Evolutionary conservation across 2,329 filamentous ascomycete genomes (phyloP), one percentile per base, ranked within the genome.

Genomic region (Ambrosiella xylebori): DNA sequence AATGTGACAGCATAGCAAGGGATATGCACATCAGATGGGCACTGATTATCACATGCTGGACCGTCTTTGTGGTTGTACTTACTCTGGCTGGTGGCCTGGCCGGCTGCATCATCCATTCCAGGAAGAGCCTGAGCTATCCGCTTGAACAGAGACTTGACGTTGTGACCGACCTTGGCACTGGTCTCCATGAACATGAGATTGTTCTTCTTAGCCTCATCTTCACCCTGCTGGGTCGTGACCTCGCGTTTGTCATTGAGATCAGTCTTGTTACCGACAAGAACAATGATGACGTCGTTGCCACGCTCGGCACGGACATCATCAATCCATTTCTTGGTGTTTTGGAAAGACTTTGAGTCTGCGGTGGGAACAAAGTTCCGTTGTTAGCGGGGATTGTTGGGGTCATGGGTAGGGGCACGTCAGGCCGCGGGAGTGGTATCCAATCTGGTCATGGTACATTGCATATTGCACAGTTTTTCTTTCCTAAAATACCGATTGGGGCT

Each of bases 161-260:
- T 98, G 72, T 97, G 89, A 45, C 94, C 90, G 11, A 95, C 78
- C 78, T 98, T 98, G 57, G 93, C 93, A 70, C 89, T 96, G 57
- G 93, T 98, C 77, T 98, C 93, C 65, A 98, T 93, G 68, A 98
- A 98, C 87, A 98, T 96, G 64, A 96, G 76, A 64, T 93, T 93
- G 71, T 95, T 91, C 77, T 91, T 91, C 80, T 95, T 95, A 49
- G 91, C 91, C 74, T 98, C 93, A 66, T 97, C 93, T 71, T 98
- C 93, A 61, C 93, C 93, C 71, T 97, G 90, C 68, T 87, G 84
- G 40, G 89, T 94, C 47, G 91, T 98, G 61, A 98, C 93, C 73
- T 98, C 91, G 58, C 93, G 82, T 79, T 96, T 97, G 71, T 98
- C 93, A 71, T 93, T 95, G 71, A 98, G 73, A 77, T 98, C 93